phyloP scores from a whole-genome alignment of 768 basidiomycete genomes.

The Nidularia sp. region DNA sequence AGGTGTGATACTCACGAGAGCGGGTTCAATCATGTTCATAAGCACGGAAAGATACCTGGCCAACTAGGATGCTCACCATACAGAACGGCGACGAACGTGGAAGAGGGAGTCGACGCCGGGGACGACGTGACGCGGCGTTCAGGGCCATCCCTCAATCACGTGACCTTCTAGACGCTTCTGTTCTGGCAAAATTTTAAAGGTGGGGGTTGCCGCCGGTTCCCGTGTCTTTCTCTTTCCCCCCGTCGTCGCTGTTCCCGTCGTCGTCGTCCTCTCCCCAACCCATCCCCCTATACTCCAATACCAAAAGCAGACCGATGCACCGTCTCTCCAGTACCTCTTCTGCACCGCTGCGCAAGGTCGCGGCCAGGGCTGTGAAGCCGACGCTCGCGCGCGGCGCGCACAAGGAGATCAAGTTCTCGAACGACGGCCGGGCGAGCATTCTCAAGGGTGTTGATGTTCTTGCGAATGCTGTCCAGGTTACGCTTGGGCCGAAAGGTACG shows the following conservation, averaged over 20 bases:
- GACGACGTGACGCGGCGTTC: too few relatives aligned
- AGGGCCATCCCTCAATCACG: background rate
- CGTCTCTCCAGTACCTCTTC: conserved; percentile 66
- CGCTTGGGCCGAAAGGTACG: conserved; percentile 91
- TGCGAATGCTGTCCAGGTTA: conserved; percentile 95
- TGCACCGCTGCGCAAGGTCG: conserved; percentile 54
- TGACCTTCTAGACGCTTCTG: background rate
- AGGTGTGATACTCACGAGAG: too few relatives aligned
- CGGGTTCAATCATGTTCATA: too few relatives aligned
- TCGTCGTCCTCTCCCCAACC: background rate
- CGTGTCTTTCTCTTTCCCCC: background rate
- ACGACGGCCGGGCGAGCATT: conserved; percentile 91
- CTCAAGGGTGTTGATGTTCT: conserved; percentile 95
- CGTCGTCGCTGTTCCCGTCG: background rate
- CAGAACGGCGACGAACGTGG: too few relatives aligned
- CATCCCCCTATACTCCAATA: background rate
- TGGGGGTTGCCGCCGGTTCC: background rate
- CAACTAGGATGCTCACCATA: too few relatives aligned
- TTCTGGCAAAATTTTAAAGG: background rate
- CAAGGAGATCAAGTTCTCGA: conserved; percentile 97
- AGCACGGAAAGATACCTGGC: too few relatives aligned
- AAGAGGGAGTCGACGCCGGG: too few relatives aligned
- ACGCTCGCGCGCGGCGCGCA: conserved; percentile 67
- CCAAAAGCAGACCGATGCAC: conserved; percentile 45
- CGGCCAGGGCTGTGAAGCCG: conserved; percentile 51